Evolutionary conservation across 148 eudicot species (phyloP).

Genomic region (Nepenthes mirabilis): DNA sequence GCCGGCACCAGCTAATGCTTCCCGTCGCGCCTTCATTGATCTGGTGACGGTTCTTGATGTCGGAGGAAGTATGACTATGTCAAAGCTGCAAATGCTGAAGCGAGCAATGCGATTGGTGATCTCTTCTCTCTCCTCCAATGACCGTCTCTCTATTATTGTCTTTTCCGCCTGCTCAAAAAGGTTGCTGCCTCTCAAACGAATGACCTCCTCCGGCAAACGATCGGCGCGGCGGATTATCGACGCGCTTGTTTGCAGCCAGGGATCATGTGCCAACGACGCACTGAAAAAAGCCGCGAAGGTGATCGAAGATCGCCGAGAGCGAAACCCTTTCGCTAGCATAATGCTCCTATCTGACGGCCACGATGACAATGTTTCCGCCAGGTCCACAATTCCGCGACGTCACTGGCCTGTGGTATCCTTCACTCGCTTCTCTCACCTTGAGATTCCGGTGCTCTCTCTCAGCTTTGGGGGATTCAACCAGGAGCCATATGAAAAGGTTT

Average conservation of each 20-base stretch:
- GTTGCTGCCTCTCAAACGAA: conserved; percentile 49
- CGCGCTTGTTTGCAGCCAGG: conserved; percentile 31
- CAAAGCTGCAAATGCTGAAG: conserved; percentile 36
- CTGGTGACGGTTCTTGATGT: conserved; percentile 62
- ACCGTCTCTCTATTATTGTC: conserved; percentile 71
- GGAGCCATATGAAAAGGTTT: conserved; percentile 22
- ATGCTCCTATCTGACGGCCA: conserved; percentile 38
- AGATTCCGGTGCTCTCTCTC: conserved; percentile 43
- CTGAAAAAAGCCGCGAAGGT: conserved; percentile 65
- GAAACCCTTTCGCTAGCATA: conserved; percentile 41
- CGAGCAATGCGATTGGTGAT: conserved; percentile 48
- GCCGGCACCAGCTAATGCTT: conserved; percentile 12
- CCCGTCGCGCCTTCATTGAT: conserved; percentile 48
- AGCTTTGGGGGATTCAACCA: conserved; percentile 14
- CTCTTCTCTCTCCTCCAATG: conserved; percentile 53
- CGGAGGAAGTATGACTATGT: conserved; percentile 25
- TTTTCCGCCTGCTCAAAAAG: conserved; percentile 55
- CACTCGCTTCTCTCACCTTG: conserved; percentile 30
- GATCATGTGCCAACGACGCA: conserved; percentile 40
- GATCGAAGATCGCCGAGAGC: conserved; percentile 66
- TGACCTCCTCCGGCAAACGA: conserved; percentile 53
- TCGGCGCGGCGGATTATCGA: conserved; percentile 64
- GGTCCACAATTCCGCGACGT: neutral
- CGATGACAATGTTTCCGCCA: conserved; percentile 2
- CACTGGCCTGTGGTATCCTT: conserved; percentile 18